Evolutionary conservation across 148 eudicot genomes (phyloP).

Genomic region (Spergularia marina): DNA sequence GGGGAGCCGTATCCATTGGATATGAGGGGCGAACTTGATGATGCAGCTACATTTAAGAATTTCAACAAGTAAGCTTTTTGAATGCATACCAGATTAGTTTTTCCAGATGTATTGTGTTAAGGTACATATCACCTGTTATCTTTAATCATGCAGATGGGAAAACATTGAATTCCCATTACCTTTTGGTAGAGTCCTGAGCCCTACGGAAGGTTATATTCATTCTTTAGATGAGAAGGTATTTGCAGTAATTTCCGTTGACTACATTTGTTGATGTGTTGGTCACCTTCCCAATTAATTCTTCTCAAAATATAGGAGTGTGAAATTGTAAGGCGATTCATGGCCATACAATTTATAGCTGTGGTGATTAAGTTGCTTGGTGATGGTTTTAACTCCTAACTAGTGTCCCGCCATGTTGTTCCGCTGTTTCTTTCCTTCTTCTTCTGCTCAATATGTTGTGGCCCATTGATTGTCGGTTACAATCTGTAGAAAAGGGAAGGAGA

Average conservation of each 20-base stretch:
- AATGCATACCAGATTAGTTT: not conserved
- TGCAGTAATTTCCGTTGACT: not conserved
- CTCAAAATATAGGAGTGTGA: too few relatives aligned
- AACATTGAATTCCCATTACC: conserved; percentile 81
- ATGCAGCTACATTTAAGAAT: conserved; percentile 76
- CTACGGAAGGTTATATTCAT: conserved; percentile 77
- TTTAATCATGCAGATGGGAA: conserved; percentile 57
- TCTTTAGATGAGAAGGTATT: conserved; percentile 74
- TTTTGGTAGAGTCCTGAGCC: conserved; percentile 80
- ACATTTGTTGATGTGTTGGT: not conserved
- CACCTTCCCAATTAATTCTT: not conserved
- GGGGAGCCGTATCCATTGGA: conserved; percentile 72
- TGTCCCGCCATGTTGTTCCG: not conserved
- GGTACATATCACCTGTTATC: not conserved
- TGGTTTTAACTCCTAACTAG: not conserved
- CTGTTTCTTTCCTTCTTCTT: not conserved
- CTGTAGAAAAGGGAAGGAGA: not conserved
- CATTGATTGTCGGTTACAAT: not conserved
- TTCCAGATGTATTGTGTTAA: not conserved
- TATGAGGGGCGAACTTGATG: conserved; percentile 83
- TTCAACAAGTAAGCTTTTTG: conserved; percentile 55
- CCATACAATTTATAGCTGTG: too few relatives aligned
- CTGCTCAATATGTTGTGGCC: not conserved
- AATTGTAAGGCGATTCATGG: too few relatives aligned
- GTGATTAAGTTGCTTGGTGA: not conserved